These are phyloP conservation scores for Hansfordia pulvinata DNA, from an alignment of 2,329 filamentous ascomycete species.

Conservation along the genomic window DNA sequence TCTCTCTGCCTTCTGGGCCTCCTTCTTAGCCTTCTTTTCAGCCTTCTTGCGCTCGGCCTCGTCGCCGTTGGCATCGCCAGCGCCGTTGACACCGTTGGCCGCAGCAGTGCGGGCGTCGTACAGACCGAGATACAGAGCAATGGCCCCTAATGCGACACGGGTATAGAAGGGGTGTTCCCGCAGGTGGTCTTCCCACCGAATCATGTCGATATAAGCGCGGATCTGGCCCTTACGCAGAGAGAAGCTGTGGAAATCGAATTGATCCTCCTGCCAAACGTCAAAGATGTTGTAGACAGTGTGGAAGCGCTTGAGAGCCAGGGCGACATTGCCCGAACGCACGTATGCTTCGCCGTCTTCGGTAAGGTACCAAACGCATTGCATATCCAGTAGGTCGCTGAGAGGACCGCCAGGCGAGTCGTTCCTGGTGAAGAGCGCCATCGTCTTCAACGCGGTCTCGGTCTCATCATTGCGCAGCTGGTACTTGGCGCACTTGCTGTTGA, in stretches of 20 bases:
- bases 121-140: slow-evolving; percentile 68
- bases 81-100: slow-evolving; percentile 47
- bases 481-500: slow-evolving; percentile 96
- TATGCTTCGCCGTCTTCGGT: slow-evolving; percentile 91
- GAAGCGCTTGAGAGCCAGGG: slow-evolving; percentile 83
- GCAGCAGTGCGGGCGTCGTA: slow-evolving; percentile 62
- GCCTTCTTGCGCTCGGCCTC: slow-evolving; percentile 72
- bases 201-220: slow-evolving; percentile 87
- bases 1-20: slow-evolving; percentile 59
- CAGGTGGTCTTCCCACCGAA: slow-evolving; percentile 86
- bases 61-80: slow-evolving; percentile 28
- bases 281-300: slow-evolving; percentile 85
- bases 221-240: slow-evolving; percentile 95
- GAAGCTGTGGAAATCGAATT: slow-evolving; percentile 98
- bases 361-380: slow-evolving; percentile 97
- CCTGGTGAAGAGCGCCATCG: slow-evolving; percentile 86
- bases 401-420: slow-evolving; percentile 82
- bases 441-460: slow-evolving; percentile 72
- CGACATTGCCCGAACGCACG: slow-evolving; percentile 66
- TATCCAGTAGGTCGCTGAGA: slow-evolving; percentile 82
- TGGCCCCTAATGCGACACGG: slow-evolving; percentile 66
- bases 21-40: slow-evolving; percentile 79
- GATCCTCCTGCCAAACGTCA: slow-evolving; percentile 94
- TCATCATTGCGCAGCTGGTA: slow-evolving; percentile 91
- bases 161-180: slow-evolving; percentile 90